Evolutionary conservation across 495 filamentous ascomycete genomes (phyloP).

Genomic region (Chlorociboria aeruginascens): DNA sequence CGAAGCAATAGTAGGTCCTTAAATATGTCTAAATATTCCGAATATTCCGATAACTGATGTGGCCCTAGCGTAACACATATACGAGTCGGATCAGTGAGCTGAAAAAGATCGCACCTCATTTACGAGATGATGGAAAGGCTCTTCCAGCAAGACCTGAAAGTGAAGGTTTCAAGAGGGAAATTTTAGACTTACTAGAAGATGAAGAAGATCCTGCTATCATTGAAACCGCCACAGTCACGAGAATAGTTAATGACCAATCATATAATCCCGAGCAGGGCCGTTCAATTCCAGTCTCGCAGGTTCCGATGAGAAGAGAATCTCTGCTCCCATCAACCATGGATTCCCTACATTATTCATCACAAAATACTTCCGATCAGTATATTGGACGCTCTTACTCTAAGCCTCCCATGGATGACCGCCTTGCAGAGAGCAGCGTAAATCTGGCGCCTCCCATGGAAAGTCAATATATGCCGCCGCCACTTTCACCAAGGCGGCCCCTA

Average conservation of each 20-base stretch:
- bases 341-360: slow-evolving; percentile 13
- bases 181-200: slow-evolving; percentile 37
- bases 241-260: slow-evolving; percentile 24
- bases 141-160: slow-evolving; percentile 70
- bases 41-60: slow-evolving; percentile 1
- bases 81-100: slow-evolving; percentile 78
- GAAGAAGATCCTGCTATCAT: slow-evolving; percentile 32
- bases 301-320: slow-evolving; percentile 22
- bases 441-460: slow-evolving; percentile 33
- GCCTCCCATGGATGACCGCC: slow-evolving; percentile 27
- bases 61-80: slow-evolving; percentile 68
- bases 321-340: slow-evolving; percentile 20
- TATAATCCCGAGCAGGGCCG: slow-evolving; percentile 19
- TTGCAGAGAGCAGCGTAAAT: slow-evolving; percentile 24
- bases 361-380: slow-evolving; percentile 19
- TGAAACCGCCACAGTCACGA: slow-evolving; percentile 32
- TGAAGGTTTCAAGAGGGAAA: slow-evolving; percentile 46
- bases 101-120: slow-evolving; percentile 50
- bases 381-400: slow-evolving; percentile 34
- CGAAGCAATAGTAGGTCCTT: slow-evolving; percentile 69
- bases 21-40: background rate
- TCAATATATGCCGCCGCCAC: slow-evolving; percentile 50
- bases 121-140: slow-evolving; percentile 48
- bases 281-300: slow-evolving; percentile 20
- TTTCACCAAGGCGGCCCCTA: slow-evolving; percentile 44